These are phyloP conservation scores for Curvularia sp. DNA, from an alignment of 2,329 filamentous ascomycete species.

Conservation along the genomic window DNA sequence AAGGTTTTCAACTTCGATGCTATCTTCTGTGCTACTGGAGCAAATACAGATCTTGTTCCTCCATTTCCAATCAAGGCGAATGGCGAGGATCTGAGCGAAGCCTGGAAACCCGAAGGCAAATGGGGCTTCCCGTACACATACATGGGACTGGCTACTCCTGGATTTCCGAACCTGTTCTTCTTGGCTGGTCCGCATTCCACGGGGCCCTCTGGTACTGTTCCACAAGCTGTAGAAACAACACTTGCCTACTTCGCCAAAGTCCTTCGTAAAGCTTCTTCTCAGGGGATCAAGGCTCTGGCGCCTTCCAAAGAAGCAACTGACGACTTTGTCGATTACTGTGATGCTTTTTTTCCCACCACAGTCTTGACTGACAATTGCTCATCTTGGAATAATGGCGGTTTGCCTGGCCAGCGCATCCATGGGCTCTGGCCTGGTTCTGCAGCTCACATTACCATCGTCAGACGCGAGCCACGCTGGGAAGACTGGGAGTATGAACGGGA, in stretches of 20 bases:
- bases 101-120: slow-evolving; percentile 64
- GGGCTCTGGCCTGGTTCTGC: slow-evolving; percentile 75
- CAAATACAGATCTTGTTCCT: slow-evolving; percentile 60
- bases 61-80: slow-evolving; percentile 67
- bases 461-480: slow-evolving; percentile 65
- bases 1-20: slow-evolving; percentile 51
- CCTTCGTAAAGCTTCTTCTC: slow-evolving; percentile 69
- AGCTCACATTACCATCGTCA: slow-evolving; percentile 65
- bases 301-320: slow-evolving; percentile 67
- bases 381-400: slow-evolving; percentile 73
- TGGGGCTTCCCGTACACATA: slow-evolving; percentile 73
- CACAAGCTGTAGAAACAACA: slow-evolving; percentile 71
- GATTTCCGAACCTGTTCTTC: slow-evolving; percentile 73
- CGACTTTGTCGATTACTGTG: slow-evolving; percentile 67
- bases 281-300: slow-evolving; percentile 69
- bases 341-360: slow-evolving; percentile 58
- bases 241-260: slow-evolving; percentile 71
- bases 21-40: slow-evolving; percentile 70
- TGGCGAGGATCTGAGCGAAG: slow-evolving; percentile 61
- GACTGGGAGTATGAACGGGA: slow-evolving; percentile 64
- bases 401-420: slow-evolving; percentile 68
- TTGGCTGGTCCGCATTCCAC: slow-evolving; percentile 59
- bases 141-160: slow-evolving; percentile 67
- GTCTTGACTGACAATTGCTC: slow-evolving; percentile 69
- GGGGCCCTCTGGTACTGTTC: slow-evolving; percentile 67